Evolutionary conservation across 225 moss, liverwort and hornwort species (phyloP).

Genomic region (Anthoceros angustus): DNA sequence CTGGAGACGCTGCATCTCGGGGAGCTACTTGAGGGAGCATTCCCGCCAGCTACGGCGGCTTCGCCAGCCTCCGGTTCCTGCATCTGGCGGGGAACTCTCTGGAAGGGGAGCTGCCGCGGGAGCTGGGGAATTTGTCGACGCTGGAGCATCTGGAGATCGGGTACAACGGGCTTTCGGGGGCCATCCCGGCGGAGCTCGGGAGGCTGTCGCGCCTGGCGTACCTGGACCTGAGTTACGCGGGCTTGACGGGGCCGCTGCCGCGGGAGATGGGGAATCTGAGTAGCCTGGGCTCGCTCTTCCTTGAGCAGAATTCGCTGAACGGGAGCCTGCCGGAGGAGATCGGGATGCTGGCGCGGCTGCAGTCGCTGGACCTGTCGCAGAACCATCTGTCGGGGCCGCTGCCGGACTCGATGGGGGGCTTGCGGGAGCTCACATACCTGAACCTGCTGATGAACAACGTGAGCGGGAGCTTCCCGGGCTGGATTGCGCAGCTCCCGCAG

Average conservation of each 20-base stretch:
- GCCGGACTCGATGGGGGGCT: constrained; percentile 26
- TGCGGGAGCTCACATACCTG: constrained; percentile 16
- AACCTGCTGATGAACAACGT: constrained; percentile 16
- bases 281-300: constrained; percentile 14
- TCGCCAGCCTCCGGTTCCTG: constrained; percentile 16
- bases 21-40: constrained; percentile 32
- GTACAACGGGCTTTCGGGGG: constrained; percentile 19
- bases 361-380: constrained; percentile 32
- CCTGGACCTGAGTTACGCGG: constrained; percentile 20
- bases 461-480: constrained; percentile 7
- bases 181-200: constrained; percentile 27
- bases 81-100: constrained; percentile 23
- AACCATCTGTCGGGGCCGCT: constrained; percentile 26
- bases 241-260: constrained; percentile 17
- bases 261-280: constrained; percentile 19
- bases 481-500: constrained; percentile 1
- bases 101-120: constrained; percentile 23
- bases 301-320: constrained; percentile 13
- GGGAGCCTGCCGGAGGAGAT: constrained; percentile 19
- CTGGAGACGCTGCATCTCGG: constrained; percentile 23
- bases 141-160: constrained; percentile 35
- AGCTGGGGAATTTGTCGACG: constrained; percentile 22
- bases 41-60: constrained; percentile 17
- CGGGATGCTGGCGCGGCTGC: constrained; percentile 20
- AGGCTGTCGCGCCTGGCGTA: constrained; percentile 13